phyloP scores from a whole-genome alignment of 2,329 filamentous ascomycete genomes.

The Pseudogymnoascus sp. region DNA sequence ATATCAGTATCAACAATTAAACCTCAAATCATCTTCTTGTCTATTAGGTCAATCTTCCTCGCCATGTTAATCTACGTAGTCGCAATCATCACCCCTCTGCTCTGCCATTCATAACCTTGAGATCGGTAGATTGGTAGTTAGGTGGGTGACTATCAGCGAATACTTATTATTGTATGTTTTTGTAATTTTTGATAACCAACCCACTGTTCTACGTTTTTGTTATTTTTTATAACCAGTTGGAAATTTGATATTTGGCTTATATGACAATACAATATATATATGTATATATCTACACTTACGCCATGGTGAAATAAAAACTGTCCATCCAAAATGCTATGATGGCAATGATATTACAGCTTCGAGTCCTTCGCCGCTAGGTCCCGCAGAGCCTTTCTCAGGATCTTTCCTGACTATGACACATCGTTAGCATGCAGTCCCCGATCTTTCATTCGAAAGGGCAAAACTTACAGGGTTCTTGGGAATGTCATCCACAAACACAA shows the following conservation, averaged over 20 bases:
- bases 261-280: neutral
- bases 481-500: conserved; percentile 57
- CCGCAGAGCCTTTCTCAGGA: conserved; percentile 31
- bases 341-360: neutral
- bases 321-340: neutral
- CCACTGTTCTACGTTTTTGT: too few relatives aligned
- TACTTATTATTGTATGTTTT: too few relatives aligned
- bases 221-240: too few relatives aligned
- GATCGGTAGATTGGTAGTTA: too few relatives aligned
- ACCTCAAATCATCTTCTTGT: too few relatives aligned
- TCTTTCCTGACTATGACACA: conserved; percentile 36
- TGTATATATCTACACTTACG: neutral
- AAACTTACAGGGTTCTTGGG: conserved; percentile 54
- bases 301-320: neutral
- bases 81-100: too few relatives aligned
- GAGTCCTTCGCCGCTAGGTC: neutral
- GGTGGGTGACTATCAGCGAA: too few relatives aligned
- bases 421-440: conserved; percentile 15
- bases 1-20: too few relatives aligned
- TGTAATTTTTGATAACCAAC: too few relatives aligned
- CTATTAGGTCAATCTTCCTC: too few relatives aligned
- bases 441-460: neutral
- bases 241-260: neutral
- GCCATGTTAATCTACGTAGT: too few relatives aligned
- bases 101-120: too few relatives aligned